These are phyloP conservation scores for Lipomyces mesembrius DNA, from an alignment of 805 yeast genomes.

Conservation along the genomic window DNA sequence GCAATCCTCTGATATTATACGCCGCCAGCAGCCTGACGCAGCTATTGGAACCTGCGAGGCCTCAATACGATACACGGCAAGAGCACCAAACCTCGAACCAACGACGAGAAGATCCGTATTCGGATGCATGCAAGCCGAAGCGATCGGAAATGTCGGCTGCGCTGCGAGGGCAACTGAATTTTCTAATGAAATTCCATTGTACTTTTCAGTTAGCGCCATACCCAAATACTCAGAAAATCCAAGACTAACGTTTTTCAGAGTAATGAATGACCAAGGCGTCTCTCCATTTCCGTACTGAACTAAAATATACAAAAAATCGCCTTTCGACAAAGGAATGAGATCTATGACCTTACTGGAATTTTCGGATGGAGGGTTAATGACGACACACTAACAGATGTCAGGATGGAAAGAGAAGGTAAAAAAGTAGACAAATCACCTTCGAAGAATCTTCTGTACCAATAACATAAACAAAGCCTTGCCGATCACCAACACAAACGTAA, in stretches of 20 bases:
- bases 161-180: conserved; percentile 35
- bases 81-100: conserved; percentile 73
- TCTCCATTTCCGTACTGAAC: conserved; percentile 72
- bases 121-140: conserved; percentile 57
- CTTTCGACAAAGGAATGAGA: conserved; percentile 32
- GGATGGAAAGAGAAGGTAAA: not conserved
- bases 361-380: conserved; percentile 22
- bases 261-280: conserved; percentile 55
- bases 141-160: conserved; percentile 59
- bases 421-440: not conserved
- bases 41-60: not conserved
- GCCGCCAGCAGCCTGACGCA: conserved; percentile 21
- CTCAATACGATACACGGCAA: conserved; percentile 56
- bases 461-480: conserved; percentile 44
- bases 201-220: not conserved
- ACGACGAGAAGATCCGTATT: conserved; percentile 53
- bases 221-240: conserved; percentile 37
- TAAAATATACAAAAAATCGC: conserved; percentile 45
- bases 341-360: conserved; percentile 22
- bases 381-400: conserved; percentile 10
- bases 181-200: conserved; percentile 4
- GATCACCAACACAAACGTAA: conserved; percentile 40
- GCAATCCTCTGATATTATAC: conserved; percentile 35
- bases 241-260: conserved; percentile 40
- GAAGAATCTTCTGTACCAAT: conserved; percentile 21